Percentiles rank a stretch among this genome's conserved stretches.
Evolutionary conservation across 75 land plant genomes (phyloP).

Genomic region (Selaginella moellendorffii): DNA sequence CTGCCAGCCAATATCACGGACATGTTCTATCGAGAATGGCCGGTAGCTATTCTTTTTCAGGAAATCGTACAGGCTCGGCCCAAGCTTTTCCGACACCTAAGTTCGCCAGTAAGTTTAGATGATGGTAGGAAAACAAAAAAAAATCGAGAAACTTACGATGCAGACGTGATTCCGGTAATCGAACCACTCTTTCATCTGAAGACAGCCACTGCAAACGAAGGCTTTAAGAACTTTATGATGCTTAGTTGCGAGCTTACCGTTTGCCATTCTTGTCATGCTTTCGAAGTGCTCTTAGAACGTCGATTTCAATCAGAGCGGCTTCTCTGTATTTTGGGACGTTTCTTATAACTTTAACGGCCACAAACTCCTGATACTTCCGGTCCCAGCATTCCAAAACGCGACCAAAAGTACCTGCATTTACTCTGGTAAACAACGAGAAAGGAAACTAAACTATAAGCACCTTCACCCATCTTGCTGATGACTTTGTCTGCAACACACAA

Average conservation of each 20-base stretch:
- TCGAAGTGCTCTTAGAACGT: slow-evolving; percentile 48
- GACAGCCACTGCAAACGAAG: slow-evolving; percentile 27
- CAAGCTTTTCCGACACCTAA: slow-evolving; percentile 98
- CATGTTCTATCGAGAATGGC: slow-evolving; percentile 69
- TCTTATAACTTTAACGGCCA: slow-evolving; percentile 67
- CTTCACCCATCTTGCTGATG: slow-evolving; percentile 89
- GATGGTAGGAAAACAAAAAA: slow-evolving; percentile 12
- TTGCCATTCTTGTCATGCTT: slow-evolving; percentile 42
- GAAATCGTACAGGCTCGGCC: slow-evolving; percentile 86
- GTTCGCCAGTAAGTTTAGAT: slow-evolving; percentile 26
- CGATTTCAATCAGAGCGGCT: slow-evolving; percentile 85
- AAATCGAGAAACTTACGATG: slow-evolving; percentile 54
- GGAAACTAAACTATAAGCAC: too few relatives aligned
- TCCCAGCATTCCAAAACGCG: too few relatives aligned
- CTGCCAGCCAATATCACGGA: slow-evolving; percentile 75
- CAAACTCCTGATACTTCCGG: slow-evolving; percentile 49
- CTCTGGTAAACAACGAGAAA: too few relatives aligned
- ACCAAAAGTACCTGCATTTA: too few relatives aligned
- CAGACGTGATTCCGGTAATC: slow-evolving; percentile 93
- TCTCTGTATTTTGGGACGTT: slow-evolving; percentile 61
- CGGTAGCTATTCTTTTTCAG: slow-evolving; percentile 54
- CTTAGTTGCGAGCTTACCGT: slow-evolving; percentile 24
- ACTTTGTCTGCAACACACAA: slow-evolving; percentile 50
- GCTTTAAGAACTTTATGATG: background rate
- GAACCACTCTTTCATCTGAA: slow-evolving; percentile 84